Conservation (phyloP, 2,329 filamentous ascomycete genomes). For the Stagonosporopsis cucurbitacearum region DNA sequence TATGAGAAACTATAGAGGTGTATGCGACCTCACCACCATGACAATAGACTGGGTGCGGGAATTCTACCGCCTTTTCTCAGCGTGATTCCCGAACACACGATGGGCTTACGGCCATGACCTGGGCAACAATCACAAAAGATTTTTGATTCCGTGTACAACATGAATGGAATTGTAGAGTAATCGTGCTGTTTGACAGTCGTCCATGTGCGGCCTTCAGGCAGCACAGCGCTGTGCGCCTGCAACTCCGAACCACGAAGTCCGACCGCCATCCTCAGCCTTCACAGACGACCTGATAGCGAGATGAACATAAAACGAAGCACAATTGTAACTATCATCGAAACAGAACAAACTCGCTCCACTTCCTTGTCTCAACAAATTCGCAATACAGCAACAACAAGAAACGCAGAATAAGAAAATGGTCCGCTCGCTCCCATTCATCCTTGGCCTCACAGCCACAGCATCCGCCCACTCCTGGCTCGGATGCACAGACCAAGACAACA, state of each 20-base stretch:
- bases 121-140: not conserved
- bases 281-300: not conserved
- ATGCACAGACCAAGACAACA: slow-evolving; percentile 36
- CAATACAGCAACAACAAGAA: not conserved
- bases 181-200: not conserved
- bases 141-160: too few relatives aligned
- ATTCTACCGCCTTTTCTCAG: not conserved
- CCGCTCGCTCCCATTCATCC: slow-evolving; percentile 1
- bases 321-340: not conserved
- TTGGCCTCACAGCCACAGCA: slow-evolving; percentile 8
- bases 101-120: not conserved
- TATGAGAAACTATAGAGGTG: too few relatives aligned
- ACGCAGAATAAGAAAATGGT: slow-evolving; percentile 1
- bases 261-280: not conserved
- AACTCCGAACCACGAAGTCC: slow-evolving; percentile 13
- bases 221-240: slow-evolving; percentile 6
- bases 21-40: too few relatives aligned
- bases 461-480: slow-evolving; percentile 37
- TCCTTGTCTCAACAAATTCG: not conserved
- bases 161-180: not conserved
- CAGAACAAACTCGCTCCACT: not conserved
- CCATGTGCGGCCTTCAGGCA: not conserved
- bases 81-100: not conserved
- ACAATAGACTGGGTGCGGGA: not conserved
- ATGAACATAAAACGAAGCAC: not conserved